Percentiles rank a stretch among this genome's conserved stretches.
These are phyloP conservation scores for Penicillium pancosmium DNA, from an alignment of 495 filamentous ascomycete species.

Conservation along the genomic window DNA sequence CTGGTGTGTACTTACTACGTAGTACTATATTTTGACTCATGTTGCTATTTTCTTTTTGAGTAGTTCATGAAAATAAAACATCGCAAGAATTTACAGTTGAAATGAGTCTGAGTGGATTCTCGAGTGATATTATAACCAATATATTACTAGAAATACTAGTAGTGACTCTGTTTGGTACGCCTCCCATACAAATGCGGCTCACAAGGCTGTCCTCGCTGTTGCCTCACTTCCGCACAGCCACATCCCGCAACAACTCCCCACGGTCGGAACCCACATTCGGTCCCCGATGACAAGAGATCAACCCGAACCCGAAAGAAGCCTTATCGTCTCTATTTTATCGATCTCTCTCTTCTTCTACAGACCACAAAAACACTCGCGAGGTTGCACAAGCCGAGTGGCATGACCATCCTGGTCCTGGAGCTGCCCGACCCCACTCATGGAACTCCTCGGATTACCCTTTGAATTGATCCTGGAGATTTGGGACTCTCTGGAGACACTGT, in stretches of 20 bases:
- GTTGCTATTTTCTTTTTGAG: too few species aligned
- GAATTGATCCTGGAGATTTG: conserved; percentile 16
- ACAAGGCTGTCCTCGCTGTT: background rate
- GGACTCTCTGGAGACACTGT: conserved; percentile 1
- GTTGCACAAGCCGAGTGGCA: too few species aligned
- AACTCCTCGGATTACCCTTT: conserved; percentile 13
- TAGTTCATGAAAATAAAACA: too few species aligned
- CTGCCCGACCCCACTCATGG: background rate
- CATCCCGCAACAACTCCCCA: background rate
- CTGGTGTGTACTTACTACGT: too few species aligned
- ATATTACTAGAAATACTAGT: too few species aligned
- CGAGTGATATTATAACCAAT: too few species aligned
- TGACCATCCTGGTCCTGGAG: too few species aligned
- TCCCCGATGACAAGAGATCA: background rate
- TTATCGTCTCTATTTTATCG: background rate
- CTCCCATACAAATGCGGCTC: background rate
- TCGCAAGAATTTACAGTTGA: too few species aligned
- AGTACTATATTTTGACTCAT: too few species aligned
- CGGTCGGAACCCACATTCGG: conserved; percentile 1
- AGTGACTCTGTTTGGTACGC: too few species aligned
- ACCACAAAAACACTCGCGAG: background rate
- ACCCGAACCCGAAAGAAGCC: background rate
- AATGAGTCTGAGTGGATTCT: too few species aligned
- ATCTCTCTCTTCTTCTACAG: background rate
- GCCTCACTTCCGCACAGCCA: conserved; percentile 1